A percentile compares a stretch with the other conserved stretches of the same genome.
Evolutionary conservation across 371 early-diverging fungal genomes (phyloP).

Genomic region (Quaeritorhiza haematococci): DNA sequence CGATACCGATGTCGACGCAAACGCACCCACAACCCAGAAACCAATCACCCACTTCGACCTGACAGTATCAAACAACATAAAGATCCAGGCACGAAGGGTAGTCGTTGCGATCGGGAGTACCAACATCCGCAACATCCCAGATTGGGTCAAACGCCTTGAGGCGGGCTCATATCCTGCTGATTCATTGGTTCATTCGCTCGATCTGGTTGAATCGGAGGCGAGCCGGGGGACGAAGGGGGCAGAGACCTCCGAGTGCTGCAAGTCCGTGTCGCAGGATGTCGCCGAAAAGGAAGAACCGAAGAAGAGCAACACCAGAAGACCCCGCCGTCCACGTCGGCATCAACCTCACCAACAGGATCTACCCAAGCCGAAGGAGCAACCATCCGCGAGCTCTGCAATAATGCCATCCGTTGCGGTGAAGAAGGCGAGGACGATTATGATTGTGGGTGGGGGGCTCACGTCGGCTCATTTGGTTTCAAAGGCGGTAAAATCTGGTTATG

Average conservation of each 20-base stretch:
- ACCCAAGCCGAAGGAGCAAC: no score
- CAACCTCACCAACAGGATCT: no score
- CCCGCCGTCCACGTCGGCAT: neutral
- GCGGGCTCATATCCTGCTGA: neutral
- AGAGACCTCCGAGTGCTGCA: neutral
- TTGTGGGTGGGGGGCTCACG: constrained; percentile 16
- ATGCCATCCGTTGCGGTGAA: no score
- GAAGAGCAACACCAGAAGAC: neutral
- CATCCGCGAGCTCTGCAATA: no score
- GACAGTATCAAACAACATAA: no score
- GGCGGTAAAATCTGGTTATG: constrained; percentile 3
- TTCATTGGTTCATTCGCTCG: constrained; percentile 5
- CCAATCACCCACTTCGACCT: no score
- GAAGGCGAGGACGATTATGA: neutral
- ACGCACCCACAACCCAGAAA: no score
- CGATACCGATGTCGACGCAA: neutral
- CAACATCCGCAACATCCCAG: constrained; percentile 12
- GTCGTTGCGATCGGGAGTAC: constrained; percentile 14
- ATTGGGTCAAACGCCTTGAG: neutral
- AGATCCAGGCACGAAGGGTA: neutral
- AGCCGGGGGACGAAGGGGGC: neutral
- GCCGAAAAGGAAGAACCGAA: neutral
- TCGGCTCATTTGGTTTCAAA: constrained; percentile 12
- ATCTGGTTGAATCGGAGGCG: constrained; percentile 3
- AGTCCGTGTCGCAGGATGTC: no score